Evolutionary conservation across 148 eudicot genomes (phyloP).

Genomic region (Amaranthus cruentus): DNA sequence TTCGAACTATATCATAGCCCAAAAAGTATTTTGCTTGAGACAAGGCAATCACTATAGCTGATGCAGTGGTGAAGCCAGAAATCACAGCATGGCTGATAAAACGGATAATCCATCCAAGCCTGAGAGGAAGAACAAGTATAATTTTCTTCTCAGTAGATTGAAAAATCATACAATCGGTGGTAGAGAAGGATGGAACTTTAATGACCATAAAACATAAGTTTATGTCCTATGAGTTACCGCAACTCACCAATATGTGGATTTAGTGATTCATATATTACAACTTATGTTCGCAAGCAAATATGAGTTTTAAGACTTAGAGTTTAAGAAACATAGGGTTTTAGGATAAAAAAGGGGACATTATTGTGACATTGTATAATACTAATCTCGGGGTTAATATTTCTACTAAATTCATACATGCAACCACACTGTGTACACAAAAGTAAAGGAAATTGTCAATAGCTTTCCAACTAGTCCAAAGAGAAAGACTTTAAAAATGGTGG

Average conservation of each 20-base stretch:
- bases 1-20: slow-evolving; percentile 72
- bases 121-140: slow-evolving; percentile 24
- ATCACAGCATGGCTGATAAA: slow-evolving; percentile 99
- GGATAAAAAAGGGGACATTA: neutral
- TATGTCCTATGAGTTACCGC: no score
- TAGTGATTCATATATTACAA: no score
- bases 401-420: neutral
- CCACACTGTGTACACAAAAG: neutral
- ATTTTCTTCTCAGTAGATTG: neutral
- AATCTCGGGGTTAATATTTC: neutral
- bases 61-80: slow-evolving; percentile 97
- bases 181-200: no score
- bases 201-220: no score
- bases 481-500: neutral
- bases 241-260: no score
- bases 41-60: slow-evolving; percentile 90
- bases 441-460: neutral
- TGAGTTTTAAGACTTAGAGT: neutral
- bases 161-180: neutral
- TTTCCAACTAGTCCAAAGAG: neutral
- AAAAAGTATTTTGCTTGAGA: slow-evolving; percentile 96
- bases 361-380: neutral
- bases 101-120: slow-evolving; percentile 98
- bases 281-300: no score
- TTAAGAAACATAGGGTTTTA: neutral